A percentile compares a stretch with the other conserved stretches of the same genome.
Evolutionary conservation across 176 grass and related monocot genomes (phyloP).

Genomic region (barley (Hordeum vulgare)): MorexV3_pseudomolecules_assembly NC_058523.1:461688079-461688578

Average conservation of each 20-base stretch:
- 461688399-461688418: slow-evolving; percentile 44
- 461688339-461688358: slow-evolving; percentile 43
- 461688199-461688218: not conserved
- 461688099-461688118: not conserved
- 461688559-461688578: slow-evolving; percentile 38
- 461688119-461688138: not conserved
- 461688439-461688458: slow-evolving; percentile 44
- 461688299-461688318: slow-evolving; percentile 17
- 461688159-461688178: not conserved
- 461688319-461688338: slow-evolving; percentile 75
- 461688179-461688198: not conserved
- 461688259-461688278: not conserved
- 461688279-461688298: not conserved
- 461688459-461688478: slow-evolving; percentile 58
- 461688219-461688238: not conserved
- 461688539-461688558: slow-evolving; percentile 41
- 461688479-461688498: slow-evolving; percentile 37
- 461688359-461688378: slow-evolving; percentile 36
- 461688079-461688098: not conserved
- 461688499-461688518: slow-evolving; percentile 41
- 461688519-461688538: slow-evolving; percentile 16
- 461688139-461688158: slow-evolving; percentile 2
- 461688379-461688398: slow-evolving; percentile 48
- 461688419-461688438: slow-evolving; percentile 36
- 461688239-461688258: not conserved